phyloP scores from a whole-genome alignment of 2,329 filamentous ascomycete species.

The Geosmithia putterillii region DNA sequence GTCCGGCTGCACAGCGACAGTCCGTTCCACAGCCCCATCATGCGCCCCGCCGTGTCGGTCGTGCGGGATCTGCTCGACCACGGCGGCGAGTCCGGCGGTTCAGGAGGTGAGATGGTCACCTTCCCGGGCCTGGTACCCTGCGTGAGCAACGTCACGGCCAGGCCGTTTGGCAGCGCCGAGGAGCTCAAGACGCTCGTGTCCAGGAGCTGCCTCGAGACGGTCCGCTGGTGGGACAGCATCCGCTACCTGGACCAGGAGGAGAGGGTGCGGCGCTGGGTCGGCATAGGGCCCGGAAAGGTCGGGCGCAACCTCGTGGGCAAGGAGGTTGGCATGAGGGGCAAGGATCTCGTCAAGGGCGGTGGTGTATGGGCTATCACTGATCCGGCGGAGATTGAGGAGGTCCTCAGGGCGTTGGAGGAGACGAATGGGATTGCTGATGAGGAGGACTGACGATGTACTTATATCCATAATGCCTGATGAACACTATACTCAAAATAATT shows the following conservation, averaged over 20 bases:
- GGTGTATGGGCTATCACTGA: slow-evolving; percentile 88
- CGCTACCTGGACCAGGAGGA: slow-evolving; percentile 76
- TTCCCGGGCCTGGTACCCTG: slow-evolving; percentile 69
- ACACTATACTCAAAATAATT: too few species aligned
- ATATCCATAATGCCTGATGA: too few species aligned
- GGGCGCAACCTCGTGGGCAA: slow-evolving; percentile 89
- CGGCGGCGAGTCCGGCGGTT: slow-evolving; percentile 41
- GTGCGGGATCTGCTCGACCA: slow-evolving; percentile 59
- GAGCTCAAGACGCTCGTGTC: slow-evolving; percentile 71
- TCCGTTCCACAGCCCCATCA: slow-evolving; percentile 85
- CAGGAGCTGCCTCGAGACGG: slow-evolving; percentile 78
- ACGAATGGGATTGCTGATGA: slow-evolving; percentile 43
- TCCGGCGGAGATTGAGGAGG: slow-evolving; percentile 62
- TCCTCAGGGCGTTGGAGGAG: slow-evolving; percentile 51
- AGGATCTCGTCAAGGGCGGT: slow-evolving; percentile 71
- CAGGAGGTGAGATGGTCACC: slow-evolving; percentile 48
- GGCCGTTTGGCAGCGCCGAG: slow-evolving; percentile 60
- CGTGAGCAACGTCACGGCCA: slow-evolving; percentile 74
- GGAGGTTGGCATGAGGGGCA: slow-evolving; percentile 76
- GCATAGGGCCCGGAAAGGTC: slow-evolving; percentile 88
- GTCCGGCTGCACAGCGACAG: slow-evolving; percentile 78
- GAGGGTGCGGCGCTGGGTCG: slow-evolving; percentile 74
- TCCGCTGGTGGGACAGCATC: slow-evolving; percentile 90
- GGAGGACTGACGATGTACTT: slow-evolving; percentile 16
- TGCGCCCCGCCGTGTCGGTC: slow-evolving; percentile 69